Evolutionary conservation across 306 rosid species (phyloP).

Genomic region (Luffa acutangula): DNA sequence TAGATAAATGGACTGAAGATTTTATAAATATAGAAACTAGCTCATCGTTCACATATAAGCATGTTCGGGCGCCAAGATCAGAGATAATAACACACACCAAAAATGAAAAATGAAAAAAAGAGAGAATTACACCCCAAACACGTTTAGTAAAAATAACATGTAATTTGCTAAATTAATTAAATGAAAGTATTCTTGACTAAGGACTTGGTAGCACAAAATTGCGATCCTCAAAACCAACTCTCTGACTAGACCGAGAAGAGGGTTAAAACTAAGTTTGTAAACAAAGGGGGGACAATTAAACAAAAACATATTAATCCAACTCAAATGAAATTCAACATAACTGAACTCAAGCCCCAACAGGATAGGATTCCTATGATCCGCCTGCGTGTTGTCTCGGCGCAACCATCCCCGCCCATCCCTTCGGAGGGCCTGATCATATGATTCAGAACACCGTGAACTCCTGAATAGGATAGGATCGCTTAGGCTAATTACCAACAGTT

Average conservation of each 20-base stretch:
- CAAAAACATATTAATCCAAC: background rate
- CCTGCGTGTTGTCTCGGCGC: no score
- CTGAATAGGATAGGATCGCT: no score
- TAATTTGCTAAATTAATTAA: background rate
- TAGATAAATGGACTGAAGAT: no score
- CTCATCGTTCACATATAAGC: background rate
- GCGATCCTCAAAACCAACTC: conserved; percentile 1
- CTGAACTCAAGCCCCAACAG: conserved; percentile 51
- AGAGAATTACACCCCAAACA: background rate
- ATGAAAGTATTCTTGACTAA: background rate
- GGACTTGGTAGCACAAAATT: conserved; percentile 1
- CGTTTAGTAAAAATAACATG: background rate
- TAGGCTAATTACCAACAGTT: no score
- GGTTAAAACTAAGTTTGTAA: conserved; percentile 4
- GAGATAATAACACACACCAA: no score
- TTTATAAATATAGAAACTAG: background rate
- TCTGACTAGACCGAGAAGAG: background rate
- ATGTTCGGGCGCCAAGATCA: background rate
- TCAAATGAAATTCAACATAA: conserved; percentile 5
- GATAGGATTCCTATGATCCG: no score
- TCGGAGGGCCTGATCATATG: no score
- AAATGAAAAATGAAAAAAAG: background rate
- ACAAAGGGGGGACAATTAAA: background rate
- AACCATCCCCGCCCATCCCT: no score
- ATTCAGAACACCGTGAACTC: no score